Base-by-base conservation (phyloP, 2,329 filamentous ascomycete genomes). In the Coniella lustricola region DNA sequence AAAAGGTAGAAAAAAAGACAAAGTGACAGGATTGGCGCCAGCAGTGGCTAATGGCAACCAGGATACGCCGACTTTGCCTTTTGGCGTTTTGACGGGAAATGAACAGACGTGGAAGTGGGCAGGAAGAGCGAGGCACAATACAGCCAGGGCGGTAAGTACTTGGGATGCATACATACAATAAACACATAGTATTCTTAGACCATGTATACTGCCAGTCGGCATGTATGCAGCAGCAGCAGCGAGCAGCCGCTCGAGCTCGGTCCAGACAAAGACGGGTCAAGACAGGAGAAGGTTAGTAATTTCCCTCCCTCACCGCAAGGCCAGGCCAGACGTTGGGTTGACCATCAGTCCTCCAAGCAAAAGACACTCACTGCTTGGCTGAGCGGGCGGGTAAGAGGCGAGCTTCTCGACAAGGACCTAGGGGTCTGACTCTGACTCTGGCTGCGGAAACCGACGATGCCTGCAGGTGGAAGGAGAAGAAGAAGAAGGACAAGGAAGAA, bases 11-110 rank as follows among this genome's bases (percentile, higher is more conserved):
- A 65, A 58, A 58, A 63, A 29, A 29, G 25, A 29, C 25, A 29
- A 29, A 63, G 66, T 56, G 63, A 68, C 63, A 67, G 73, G 69
- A 73, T 73, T 73, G 70, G 71, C 56, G 56, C 59, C 55, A 59
- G 25, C 52, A 53, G 53, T 22, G 43, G 48, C 46, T 39, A 44
- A 48, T 48, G 17, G 35, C 18, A 21, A 43, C 40, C 25, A 14
- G 46, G 46, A 34, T 48, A 39, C 17, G 46, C 16, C 17, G 22
- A 33, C 8, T 38, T 46, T 5, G 25, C 10, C 41, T 51, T 54
- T 56, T 55, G 54, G 53, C 53, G 56, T 57, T 60, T 54, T 55
- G 7, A 59, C 50, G 56, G 25, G 14, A 60, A 57, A 58, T 62
- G 55, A 37, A 21, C 9, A 39, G 25, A 60, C 57, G 57, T 62